These are phyloP conservation scores for Candida easanensis DNA, from an alignment of 805 yeast genomes.

Conservation along the genomic window DNA sequence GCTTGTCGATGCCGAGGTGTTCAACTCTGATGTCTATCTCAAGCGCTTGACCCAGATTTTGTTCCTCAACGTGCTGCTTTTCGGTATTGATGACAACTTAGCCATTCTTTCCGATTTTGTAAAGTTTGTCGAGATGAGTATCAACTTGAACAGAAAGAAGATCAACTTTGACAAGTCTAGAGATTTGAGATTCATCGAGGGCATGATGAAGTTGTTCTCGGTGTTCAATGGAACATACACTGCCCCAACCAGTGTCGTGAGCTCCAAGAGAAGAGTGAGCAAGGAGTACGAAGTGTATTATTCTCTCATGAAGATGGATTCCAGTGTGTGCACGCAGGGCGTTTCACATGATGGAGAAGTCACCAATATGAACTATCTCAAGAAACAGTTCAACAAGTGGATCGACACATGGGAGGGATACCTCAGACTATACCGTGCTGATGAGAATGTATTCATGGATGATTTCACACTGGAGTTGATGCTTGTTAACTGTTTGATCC, in stretches of 20 bases:
- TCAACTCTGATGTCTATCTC: conserved; percentile 25
- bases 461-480: conserved; percentile 15
- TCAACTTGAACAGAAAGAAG: conserved; percentile 27
- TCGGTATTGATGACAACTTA: conserved; percentile 18
- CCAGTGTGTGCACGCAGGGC: conserved; percentile 5
- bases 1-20: conserved; percentile 22
- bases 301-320: conserved; percentile 8
- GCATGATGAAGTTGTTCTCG: conserved; percentile 11
- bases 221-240: conserved; percentile 6
- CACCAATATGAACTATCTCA: conserved; percentile 4
- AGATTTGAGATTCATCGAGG: conserved; percentile 22
- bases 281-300: conserved; percentile 5
- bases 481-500: conserved; percentile 12
- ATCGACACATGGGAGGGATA: conserved; percentile 10
- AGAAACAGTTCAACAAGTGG: conserved; percentile 11
- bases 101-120: conserved; percentile 15
- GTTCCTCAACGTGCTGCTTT: conserved; percentile 19
- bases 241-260: neutral
- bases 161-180: conserved; percentile 23
- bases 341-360: conserved; percentile 8
- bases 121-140: conserved; percentile 19
- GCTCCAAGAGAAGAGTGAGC: conserved; percentile 4
- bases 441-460: conserved; percentile 14
- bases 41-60: conserved; percentile 21
- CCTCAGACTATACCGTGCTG: neutral